A percentile compares a stretch with the other conserved stretches of the same genome.
Conservation (phyloP, 192 early-diverging fungal species). For the Kappamyces sp. region DNA sequence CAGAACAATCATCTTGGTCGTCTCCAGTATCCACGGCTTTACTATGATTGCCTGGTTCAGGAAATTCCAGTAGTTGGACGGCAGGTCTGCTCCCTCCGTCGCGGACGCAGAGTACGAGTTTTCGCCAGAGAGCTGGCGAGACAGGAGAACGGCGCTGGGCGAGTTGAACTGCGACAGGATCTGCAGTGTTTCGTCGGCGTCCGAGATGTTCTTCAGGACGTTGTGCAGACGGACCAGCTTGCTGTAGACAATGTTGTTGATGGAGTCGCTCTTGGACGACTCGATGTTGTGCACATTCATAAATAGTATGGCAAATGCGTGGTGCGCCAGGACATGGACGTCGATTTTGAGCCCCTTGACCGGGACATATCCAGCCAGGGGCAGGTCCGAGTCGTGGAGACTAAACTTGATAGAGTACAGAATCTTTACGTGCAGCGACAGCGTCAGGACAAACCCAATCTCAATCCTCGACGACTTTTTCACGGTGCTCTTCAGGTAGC, state of each 20-base stretch:
- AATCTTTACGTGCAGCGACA: slow-evolving; percentile 43
- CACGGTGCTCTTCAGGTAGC: not conserved
- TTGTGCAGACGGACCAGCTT: slow-evolving; percentile 35
- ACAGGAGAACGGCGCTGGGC: too few species aligned
- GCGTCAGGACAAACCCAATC: slow-evolving; percentile 36
- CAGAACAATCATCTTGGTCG: slow-evolving; percentile 29
- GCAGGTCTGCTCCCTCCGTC: not conserved
- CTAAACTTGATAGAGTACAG: slow-evolving; percentile 41
- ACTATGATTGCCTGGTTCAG: slow-evolving; percentile 30
- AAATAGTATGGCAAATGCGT: slow-evolving; percentile 43
- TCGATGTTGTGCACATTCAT: slow-evolving; percentile 38
- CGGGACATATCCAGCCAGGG: not conserved
- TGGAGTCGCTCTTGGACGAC: slow-evolving; percentile 5
- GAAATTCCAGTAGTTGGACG: slow-evolving; percentile 37
- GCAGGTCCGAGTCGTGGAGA: slow-evolving; percentile 6
- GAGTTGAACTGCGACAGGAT: not conserved
- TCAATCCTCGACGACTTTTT: slow-evolving; percentile 27
- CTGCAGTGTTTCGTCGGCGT: slow-evolving; percentile 38
- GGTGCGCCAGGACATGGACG: slow-evolving; percentile 43
- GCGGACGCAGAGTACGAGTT: too few species aligned
- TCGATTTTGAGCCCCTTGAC: slow-evolving; percentile 35
- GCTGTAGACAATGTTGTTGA: slow-evolving; percentile 17
- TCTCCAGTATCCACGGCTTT: slow-evolving; percentile 27
- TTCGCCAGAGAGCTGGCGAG: too few species aligned
- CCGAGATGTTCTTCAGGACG: slow-evolving; percentile 30